Percentiles rank a stretch among this genome's conserved stretches.
Evolutionary conservation across 352 stramenopile species (phyloP).

Genomic region (Globisporangium paroecandrum): DNA sequence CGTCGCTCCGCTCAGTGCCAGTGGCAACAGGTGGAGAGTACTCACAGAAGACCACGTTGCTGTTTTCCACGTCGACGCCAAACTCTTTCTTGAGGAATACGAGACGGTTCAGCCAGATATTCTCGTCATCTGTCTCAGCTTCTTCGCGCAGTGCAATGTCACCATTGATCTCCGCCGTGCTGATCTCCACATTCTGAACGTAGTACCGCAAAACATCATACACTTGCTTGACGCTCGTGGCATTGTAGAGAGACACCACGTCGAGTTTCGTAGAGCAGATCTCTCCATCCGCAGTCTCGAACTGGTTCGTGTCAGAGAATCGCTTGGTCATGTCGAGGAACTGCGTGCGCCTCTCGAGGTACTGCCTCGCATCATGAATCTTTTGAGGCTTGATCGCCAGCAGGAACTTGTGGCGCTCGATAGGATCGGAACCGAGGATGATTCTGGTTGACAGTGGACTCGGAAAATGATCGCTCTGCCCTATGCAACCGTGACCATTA

Average conservation of each 20-base stretch:
- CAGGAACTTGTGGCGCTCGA: neutral
- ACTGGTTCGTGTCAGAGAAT: slow-evolving; percentile 37
- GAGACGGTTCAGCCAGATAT: slow-evolving; percentile 8
- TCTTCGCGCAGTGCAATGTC: slow-evolving; percentile 15
- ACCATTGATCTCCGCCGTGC: slow-evolving; percentile 7
- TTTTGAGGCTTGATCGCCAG: neutral
- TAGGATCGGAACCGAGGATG: neutral
- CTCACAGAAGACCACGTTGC: slow-evolving; percentile 12
- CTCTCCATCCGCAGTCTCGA: slow-evolving; percentile 8
- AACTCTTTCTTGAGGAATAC: neutral
- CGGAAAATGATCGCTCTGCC: neutral
- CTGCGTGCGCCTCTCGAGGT: slow-evolving; percentile 24
- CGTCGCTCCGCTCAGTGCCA: too few relatives aligned
- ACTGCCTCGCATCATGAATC: slow-evolving; percentile 13
- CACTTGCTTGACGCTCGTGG: slow-evolving; percentile 14
- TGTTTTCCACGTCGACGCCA: slow-evolving; percentile 5
- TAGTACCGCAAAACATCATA: slow-evolving; percentile 9
- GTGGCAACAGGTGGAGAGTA: too few relatives aligned
- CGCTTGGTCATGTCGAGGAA: slow-evolving; percentile 17
- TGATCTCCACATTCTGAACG: slow-evolving; percentile 15
- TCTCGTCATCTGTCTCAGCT: neutral
- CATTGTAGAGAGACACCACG: slow-evolving; percentile 12
- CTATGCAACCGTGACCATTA: neutral
- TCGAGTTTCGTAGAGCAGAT: slow-evolving; percentile 27
- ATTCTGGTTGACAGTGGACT: neutral